Base-by-base conservation (phyloP, 768 basidiomycete genomes). In the Agrocybe pediades region DNA sequence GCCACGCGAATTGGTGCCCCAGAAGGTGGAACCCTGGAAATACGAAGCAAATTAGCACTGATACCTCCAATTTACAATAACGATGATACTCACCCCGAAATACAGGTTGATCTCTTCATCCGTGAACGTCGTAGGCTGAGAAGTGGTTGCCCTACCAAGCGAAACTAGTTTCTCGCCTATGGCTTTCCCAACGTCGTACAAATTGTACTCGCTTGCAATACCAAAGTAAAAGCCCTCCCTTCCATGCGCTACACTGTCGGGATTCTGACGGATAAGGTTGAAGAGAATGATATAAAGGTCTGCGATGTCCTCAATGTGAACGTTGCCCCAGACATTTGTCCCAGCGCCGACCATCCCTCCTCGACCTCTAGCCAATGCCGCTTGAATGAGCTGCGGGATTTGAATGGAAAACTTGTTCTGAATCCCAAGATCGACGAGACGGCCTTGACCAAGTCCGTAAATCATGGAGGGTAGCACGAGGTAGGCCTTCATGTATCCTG, bases 321-420 rank as follows among this genome's bases (percentile, higher is more conserved):
- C 78, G 49, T 82, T 69, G 0, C 77, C 75, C 85, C 84, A 88
- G 11, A 80, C 26, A 45, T 86, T 83, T 58, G 74, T 68, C 0
- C 87, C 86, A 26, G 73, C 63, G 1, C 85, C 84, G 1, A 87
- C 69, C 57, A 82, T 66, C 15, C 82, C 84, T 0, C 73, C 84
- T 26, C 76, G 74, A 1, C 73, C 74, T 33, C 85, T 72, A 55
- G 61, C 69, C 40, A 85, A 57, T 17, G 76, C 62, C 0, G 77
- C 77, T n/a, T 67, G 65, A 53, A 86, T 78, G 6, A 82, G 62
- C 1, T 30, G 19, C 2, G 81, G 84, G 26, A 86, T 76, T 55
- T 81, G 81, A 5, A 70, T 65, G 0, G 83, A 85, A 46, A 74
- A 68, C 0, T 71, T 64, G 54, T 86, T 82, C 25, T 78, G 72